Conservation (phyloP, 306 rosid genomes). For the Morella rubra region DNA sequence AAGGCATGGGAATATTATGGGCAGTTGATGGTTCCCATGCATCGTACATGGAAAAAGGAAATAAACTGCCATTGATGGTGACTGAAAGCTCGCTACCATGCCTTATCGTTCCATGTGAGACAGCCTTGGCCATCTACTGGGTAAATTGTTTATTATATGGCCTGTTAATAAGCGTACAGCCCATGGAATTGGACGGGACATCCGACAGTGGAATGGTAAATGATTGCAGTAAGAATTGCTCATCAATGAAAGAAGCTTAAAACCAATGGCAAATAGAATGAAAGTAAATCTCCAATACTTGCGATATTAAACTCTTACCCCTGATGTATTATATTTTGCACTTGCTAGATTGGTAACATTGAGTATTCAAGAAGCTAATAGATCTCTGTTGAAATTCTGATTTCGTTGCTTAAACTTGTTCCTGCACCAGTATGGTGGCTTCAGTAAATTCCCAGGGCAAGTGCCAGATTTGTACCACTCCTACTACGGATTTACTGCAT, state of each 20-base stretch:
- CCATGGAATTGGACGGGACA: background rate
- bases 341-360: background rate
- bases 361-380: conserved; percentile 4
- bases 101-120: background rate
- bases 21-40: background rate
- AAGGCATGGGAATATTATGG: background rate
- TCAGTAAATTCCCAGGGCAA: conserved; percentile 72
- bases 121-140: background rate
- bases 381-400: conserved; percentile 24
- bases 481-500: conserved; percentile 75
- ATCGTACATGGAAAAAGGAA: background rate
- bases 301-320: background rate
- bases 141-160: background rate
- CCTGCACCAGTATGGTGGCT: conserved; percentile 75
- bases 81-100: background rate
- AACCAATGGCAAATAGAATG: background rate
- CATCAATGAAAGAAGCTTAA: background rate
- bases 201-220: background rate
- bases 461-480: conserved; percentile 73
- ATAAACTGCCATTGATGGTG: background rate
- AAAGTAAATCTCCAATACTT: background rate
- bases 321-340: background rate
- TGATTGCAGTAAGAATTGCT: background rate
- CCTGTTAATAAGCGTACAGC: too few species aligned
- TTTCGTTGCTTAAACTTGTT: conserved; percentile 29